Evolutionary conservation across 2,329 filamentous ascomycete genomes (phyloP).

Genomic region (Pseudodiploospora longispora): DNA sequence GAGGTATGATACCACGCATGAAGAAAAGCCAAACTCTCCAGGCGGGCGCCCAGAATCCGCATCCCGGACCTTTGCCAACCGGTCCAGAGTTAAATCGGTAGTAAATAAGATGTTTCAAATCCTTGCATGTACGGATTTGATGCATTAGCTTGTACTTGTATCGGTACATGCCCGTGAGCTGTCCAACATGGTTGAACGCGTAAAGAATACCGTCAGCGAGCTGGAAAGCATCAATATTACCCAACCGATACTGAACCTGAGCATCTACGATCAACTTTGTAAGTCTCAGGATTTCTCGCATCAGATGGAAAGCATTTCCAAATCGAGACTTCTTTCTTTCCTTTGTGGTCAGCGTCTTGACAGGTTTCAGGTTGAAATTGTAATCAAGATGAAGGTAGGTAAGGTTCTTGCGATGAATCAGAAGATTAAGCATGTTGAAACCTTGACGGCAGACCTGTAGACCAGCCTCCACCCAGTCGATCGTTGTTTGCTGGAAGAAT

Average conservation of each 20-base stretch:
- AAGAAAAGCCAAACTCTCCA: conserved; percentile 99
- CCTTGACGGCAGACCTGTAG: conserved; percentile 96
- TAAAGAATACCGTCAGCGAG: conserved; percentile 98
- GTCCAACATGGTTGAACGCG: conserved; percentile 97
- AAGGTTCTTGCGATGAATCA: conserved; percentile 97
- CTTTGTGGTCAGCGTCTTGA: conserved; percentile 97
- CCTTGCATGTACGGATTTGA: conserved; percentile 97
- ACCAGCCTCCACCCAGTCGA: conserved; percentile 98
- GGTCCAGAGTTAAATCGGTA: conserved; percentile 97
- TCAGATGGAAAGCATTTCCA: conserved; percentile 96
- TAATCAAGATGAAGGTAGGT: conserved; percentile 98
- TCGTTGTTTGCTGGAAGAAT: conserved; percentile 98
- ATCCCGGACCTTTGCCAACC: conserved; percentile 94
- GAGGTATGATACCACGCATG: conserved; percentile 94
- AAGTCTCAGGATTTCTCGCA: conserved; percentile 92
- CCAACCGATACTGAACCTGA: conserved; percentile 93
- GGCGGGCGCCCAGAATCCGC: conserved; percentile 97
- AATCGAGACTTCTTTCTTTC: conserved; percentile 99
- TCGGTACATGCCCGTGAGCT: conserved; percentile 97
- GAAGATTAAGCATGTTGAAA: conserved; percentile 97
- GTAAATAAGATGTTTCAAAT: conserved; percentile 97
- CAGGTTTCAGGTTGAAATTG: conserved; percentile 98
- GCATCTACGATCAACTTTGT: conserved; percentile 98
- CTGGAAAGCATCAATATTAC: conserved; percentile 98
- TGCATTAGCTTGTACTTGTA: conserved; percentile 99